Evolutionary conservation across 441 rosid species (phyloP).

Genomic region (Jatropha multifida): DNA sequence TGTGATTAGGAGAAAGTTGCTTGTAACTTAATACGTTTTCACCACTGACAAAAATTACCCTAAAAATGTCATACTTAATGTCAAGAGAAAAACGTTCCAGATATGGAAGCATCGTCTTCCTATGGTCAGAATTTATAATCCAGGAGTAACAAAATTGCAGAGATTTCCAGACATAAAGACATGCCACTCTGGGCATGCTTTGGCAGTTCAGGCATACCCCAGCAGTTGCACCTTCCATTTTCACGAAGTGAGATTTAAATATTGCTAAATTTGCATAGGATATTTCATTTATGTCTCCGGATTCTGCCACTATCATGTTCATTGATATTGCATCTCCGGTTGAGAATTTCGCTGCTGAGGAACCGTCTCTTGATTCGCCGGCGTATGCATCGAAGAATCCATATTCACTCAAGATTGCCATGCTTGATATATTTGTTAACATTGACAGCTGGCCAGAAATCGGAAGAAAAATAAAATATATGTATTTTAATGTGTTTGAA

Average conservation of each 20-base stretch:
- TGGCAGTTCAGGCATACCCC: constrained; percentile 51
- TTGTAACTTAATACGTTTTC: constrained; percentile 19
- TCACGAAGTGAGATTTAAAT: constrained; percentile 43
- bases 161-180: constrained; percentile 47
- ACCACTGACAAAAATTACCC: constrained; percentile 44
- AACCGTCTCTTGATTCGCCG: constrained; percentile 51
- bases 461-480: background rate
- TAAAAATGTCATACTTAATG: constrained; percentile 47
- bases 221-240: constrained; percentile 46
- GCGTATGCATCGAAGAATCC: constrained; percentile 51
- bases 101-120: constrained; percentile 32
- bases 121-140: constrained; percentile 42
- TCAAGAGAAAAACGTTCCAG: constrained; percentile 34
- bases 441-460: constrained; percentile 34
- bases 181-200: constrained; percentile 33
- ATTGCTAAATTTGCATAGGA: constrained; percentile 47
- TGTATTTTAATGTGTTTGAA: too few species aligned
- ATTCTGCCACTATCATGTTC: constrained; percentile 19
- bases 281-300: constrained; percentile 29
- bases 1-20: constrained; percentile 11
- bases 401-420: constrained; percentile 45
- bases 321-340: constrained; percentile 49
- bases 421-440: constrained; percentile 38
- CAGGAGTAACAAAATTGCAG: constrained; percentile 49
- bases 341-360: constrained; percentile 39